Evolutionary conservation across 768 basidiomycete species (phyloP).

Genomic region (Ramaria sp.): DNA sequence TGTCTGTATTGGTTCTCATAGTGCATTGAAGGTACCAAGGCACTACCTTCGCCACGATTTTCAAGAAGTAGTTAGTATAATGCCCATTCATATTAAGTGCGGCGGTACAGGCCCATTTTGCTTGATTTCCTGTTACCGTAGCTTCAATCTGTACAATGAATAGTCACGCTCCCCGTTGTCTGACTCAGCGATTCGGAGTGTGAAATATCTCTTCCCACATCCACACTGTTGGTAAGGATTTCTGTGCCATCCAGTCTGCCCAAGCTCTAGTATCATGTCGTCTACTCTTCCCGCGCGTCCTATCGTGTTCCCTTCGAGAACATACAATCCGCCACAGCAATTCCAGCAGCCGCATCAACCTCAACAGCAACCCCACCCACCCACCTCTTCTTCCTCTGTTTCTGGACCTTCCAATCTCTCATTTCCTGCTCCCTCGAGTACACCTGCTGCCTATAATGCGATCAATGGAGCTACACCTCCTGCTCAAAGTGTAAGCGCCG

Average conservation of each 20-base stretch:
- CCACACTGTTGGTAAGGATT: too few species aligned
- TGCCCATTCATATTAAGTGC: too few species aligned
- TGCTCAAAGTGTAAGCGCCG: background rate
- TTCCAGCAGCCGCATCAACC: background rate
- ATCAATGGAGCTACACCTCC: background rate
- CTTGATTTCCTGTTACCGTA: too few species aligned
- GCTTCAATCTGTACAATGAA: too few species aligned
- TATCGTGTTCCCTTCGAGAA: constrained; percentile 7
- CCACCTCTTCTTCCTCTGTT: constrained; percentile 1
- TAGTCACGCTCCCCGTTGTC: too few species aligned
- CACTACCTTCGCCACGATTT: constrained; percentile 38
- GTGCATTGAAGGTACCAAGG: constrained; percentile 25
- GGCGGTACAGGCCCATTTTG: too few species aligned
- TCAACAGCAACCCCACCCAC: background rate
- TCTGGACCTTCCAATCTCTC: constrained; percentile 1
- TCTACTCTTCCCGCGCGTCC: constrained; percentile 7
- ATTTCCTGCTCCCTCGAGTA: background rate
- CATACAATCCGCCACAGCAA: constrained; percentile 2
- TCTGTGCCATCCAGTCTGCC: too few species aligned
- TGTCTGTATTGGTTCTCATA: background rate
- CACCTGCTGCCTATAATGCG: background rate
- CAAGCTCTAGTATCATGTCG: background rate
- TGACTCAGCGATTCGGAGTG: background rate
- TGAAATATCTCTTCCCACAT: too few species aligned
- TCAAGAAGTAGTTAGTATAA: constrained; percentile 14